These are phyloP conservation scores for Aquilaria malaccensis DNA, from an alignment of 345 rosid genomes.

Conservation along the genomic window DNA sequence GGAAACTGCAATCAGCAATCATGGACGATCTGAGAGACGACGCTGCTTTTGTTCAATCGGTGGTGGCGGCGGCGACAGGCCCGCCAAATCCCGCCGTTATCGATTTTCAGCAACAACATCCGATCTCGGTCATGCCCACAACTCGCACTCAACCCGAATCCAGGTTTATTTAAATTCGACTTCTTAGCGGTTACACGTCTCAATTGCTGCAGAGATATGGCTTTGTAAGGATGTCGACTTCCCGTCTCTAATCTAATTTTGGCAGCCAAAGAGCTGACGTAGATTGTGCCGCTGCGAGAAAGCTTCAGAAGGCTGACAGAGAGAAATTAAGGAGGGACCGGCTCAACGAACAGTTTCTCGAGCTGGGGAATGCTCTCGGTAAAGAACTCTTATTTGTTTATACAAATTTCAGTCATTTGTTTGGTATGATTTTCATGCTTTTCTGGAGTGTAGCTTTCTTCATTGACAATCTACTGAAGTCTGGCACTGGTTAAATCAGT, in stretches of 20 bases:
- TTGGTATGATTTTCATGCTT: background rate
- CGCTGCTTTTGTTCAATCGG: constrained; percentile 13
- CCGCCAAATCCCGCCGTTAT: constrained; percentile 14
- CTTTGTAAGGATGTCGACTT: background rate
- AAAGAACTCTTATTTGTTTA: constrained; percentile 1
- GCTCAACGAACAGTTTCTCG: constrained; percentile 74
- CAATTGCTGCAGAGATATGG: background rate
- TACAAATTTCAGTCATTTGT: background rate
- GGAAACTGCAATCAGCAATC: no score
- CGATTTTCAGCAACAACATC: constrained; percentile 24
- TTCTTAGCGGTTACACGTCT: background rate
- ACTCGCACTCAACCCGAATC: constrained; percentile 16
- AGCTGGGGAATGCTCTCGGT: constrained; percentile 79
- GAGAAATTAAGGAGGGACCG: constrained; percentile 92
- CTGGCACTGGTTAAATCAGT: no score
- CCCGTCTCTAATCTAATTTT: background rate
- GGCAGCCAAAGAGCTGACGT: constrained; percentile 33
- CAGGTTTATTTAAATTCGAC: constrained; percentile 13
- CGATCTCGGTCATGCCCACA: constrained; percentile 15
- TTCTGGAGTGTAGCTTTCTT: no score
- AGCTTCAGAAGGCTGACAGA: constrained; percentile 81
- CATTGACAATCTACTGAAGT: no score
- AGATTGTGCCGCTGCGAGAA: constrained; percentile 42
- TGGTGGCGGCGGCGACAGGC: background rate
- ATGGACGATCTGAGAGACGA: constrained; percentile 18